Evolutionary conservation across 495 filamentous ascomycete species (phyloP), one percentile per base, ranked within the genome.

Genomic region (Lophiostoma macrostomum): DNA sequence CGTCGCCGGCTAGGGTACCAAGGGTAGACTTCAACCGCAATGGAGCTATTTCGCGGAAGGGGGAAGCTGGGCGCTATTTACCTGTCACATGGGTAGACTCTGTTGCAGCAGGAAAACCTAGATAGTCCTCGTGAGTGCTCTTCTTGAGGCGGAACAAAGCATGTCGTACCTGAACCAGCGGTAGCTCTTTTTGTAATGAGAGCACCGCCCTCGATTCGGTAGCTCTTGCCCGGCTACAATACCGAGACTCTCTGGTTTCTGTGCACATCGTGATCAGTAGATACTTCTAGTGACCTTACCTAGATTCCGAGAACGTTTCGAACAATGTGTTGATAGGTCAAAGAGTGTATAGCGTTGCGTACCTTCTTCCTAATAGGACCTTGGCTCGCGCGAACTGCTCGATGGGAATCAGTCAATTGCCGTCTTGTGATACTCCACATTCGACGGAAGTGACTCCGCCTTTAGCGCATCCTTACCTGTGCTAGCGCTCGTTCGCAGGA

Each of bases 201-300:
- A 63, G 64, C 90, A 95, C 25, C 88, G 76, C 13, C 90, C 90
- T 1, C 79, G 78, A 28, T 74, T 73, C 0, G 90, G 88, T 1
- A 96, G 75, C 56, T 89, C 84, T 54, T 88, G 84, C 44, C 91
- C 90, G 3, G 83, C 82, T 46, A 83, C 81, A 36, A 94, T 81
- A 12, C 88, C 88, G 1, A 94, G 78, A 24, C 81, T 84, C 67
- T 93, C 88, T 60, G 74, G 16, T 49, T 34, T 36, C 56, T 58
- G 28, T 35, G 8, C 32, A 25, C 19, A 27, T 5, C 12, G n/a
- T n/a, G n/a, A 36, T 48, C 16, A 37, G 44, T 37, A 19, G n/a
- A n/a, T n/a, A n/a, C n/a, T n/a, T n/a, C n/a, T n/a, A n/a, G n/a
- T n/a, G n/a, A n/a, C n/a, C n/a, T n/a, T n/a, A n/a, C n/a, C n/a